These are phyloP conservation scores for Blastobotrys ciferrii DNA, from an alignment of 1,139 yeast genomes.

Conservation along the genomic window DNA sequence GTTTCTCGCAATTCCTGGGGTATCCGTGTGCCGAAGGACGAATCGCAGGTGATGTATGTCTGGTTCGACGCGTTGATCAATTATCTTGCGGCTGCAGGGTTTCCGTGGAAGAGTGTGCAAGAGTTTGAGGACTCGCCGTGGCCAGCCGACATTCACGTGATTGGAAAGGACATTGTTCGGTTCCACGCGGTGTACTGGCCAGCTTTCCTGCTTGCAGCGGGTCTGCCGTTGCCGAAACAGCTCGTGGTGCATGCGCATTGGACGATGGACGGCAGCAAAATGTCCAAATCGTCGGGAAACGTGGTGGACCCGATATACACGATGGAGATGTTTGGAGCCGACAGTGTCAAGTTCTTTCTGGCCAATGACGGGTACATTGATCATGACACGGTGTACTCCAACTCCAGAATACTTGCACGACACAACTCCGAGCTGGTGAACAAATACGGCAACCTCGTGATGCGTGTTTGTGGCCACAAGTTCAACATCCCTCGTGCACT, in stretches of 20 bases:
- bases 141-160: conserved; percentile 72
- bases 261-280: conserved; percentile 84
- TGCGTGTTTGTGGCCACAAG: conserved; percentile 69
- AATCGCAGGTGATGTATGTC: conserved; percentile 78
- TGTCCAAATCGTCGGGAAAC: conserved; percentile 92
- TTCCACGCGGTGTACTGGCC: conserved; percentile 98
- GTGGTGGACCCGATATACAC: conserved; percentile 88
- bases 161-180: conserved; percentile 84
- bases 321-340: conserved; percentile 56
- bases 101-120: conserved; percentile 42
- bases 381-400: conserved; percentile 76
- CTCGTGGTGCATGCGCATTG: conserved; percentile 93
- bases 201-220: conserved; percentile 81
- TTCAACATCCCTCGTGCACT: conserved; percentile 50
- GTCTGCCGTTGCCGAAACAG: conserved; percentile 62
- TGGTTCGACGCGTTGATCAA: conserved; percentile 96
- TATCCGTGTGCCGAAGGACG: conserved; percentile 79
- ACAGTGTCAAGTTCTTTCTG: conserved; percentile 72
- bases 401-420: conserved; percentile 56
- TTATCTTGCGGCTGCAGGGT: conserved; percentile 75
- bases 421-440: conserved; percentile 63
- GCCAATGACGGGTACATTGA: conserved; percentile 73
- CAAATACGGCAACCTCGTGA: conserved; percentile 76
- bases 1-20: conserved; percentile 82
- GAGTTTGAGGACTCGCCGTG: conserved; percentile 35